Base-by-base conservation (phyloP, 23 red algal genomes). In the Gracilaria gracilis region DNA sequence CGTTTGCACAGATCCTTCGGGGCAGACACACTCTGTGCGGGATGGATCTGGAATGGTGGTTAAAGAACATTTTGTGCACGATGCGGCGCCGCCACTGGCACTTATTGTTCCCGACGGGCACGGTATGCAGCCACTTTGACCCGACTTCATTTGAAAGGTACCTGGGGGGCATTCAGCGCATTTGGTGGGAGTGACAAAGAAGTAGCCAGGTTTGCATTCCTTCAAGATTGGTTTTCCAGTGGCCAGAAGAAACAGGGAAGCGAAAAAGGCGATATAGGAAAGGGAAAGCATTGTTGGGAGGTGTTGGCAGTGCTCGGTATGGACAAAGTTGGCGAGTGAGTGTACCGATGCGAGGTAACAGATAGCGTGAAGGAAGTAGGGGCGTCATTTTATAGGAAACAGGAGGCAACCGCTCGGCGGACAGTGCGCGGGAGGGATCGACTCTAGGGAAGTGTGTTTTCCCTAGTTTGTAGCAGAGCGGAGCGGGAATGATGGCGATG, bases 81-180 rank as follows among this genome's bases (percentile, higher is more conserved):
- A 75, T 42, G 14, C 14, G 20, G 69, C 33, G 6, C 35, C 69
- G 8, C 39, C 69, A 19, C 37, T 75, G 16, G 13, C 34, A 40
- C 44, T 55, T 19, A 81, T 57, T 20, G 55, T 37, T 35, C 77
- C 77, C 19, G 46, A 23, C 57, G 77, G 34, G 32, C 77, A 81
- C 49, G 77, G 77, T 17, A 81, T 59, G 53, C 77, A 81, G 49
- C 77, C 77, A 7, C 58, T 61, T 57, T 57, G 51, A 9, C 77
- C 77, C 29, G 77, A 24, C 34, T 57, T 8, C 17, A 1, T 3
- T 59, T 81, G 77, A 49, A 13, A 81, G 28, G 77, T 81, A 28
- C 77, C 77, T 24, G 77, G 16, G 20, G 77, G 77, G 32, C 77
- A 81, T 35, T 35, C 13, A 2, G 40, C 77, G 28, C 77, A 81